Percentiles rank a stretch among this genome's conserved stretches.
Evolutionary conservation across 1,139 yeast species (phyloP).

Genomic region (Trichomonascaceae sp.): DNA sequence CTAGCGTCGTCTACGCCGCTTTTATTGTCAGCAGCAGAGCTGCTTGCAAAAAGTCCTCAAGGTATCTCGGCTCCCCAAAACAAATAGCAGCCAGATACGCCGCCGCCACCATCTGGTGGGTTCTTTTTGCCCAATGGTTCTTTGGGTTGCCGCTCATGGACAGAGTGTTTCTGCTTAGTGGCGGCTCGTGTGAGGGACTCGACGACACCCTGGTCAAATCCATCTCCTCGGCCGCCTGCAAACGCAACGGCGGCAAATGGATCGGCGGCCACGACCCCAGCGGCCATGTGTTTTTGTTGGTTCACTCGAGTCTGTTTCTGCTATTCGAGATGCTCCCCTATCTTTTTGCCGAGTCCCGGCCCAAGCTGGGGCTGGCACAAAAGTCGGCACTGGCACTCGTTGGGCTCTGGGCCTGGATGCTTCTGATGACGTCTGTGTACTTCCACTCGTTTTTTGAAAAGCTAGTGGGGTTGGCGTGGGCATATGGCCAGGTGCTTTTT

Average conservation of each 20-base stretch:
- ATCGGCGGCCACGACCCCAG: constrained; percentile 92
- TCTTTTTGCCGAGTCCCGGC: constrained; percentile 12
- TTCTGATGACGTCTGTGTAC: constrained; percentile 68
- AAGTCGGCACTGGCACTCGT: constrained; percentile 33
- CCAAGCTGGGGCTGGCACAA: constrained; percentile 1
- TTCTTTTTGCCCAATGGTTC: constrained; percentile 77
- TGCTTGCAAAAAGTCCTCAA: background rate
- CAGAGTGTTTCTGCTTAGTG: constrained; percentile 60
- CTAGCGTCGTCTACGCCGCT: constrained; percentile 34
- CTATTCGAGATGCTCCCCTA: constrained; percentile 46
- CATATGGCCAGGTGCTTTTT: constrained; percentile 34
- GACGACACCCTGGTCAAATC: constrained; percentile 6
- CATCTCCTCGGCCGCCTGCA: constrained; percentile 39
- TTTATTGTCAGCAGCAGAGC: constrained; percentile 8
- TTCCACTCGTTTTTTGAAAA: constrained; percentile 77
- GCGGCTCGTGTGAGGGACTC: constrained; percentile 52
- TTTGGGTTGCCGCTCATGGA: constrained; percentile 89
- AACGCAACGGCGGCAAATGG: constrained; percentile 61
- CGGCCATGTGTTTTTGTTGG: constrained; percentile 78
- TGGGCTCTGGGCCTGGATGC: constrained; percentile 74
- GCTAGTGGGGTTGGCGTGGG: constrained; percentile 50
- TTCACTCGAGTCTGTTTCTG: constrained; percentile 58
- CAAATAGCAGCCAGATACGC: constrained; percentile 24
- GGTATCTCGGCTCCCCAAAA: background rate
- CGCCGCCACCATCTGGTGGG: constrained; percentile 65